Conservation (phyloP, 2,329 filamentous ascomycete species). For the Pseudogymnoascus sp. region DNA sequence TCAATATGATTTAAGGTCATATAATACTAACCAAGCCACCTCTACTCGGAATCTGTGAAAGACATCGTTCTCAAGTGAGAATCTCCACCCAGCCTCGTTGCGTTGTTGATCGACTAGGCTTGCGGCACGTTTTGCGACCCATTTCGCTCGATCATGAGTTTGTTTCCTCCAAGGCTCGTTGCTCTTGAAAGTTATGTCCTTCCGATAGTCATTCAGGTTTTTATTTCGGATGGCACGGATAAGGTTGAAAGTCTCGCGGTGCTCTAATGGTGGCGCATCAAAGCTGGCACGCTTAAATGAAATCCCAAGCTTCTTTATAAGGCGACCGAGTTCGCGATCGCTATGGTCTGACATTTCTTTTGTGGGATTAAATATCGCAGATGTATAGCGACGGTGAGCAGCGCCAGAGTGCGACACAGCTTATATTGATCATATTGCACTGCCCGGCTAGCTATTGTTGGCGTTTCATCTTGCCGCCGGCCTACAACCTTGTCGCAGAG, state of each 20-base stretch:
- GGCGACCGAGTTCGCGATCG: background rate
- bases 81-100: constrained; percentile 5
- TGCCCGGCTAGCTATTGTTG: background rate
- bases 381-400: background rate
- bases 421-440: background rate
- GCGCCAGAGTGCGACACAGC: background rate
- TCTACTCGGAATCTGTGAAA: constrained; percentile 13
- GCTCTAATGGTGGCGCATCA: background rate
- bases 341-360: background rate
- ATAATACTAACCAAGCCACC: constrained; percentile 13
- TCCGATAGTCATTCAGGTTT: background rate
- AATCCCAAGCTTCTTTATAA: background rate
- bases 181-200: background rate
- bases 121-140: background rate
- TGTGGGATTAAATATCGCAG: background rate
- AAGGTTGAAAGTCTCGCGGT: background rate
- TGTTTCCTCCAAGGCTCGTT: constrained; percentile 6
- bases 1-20: background rate
- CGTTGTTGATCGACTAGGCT: background rate
- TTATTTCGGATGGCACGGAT: background rate
- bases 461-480: background rate
- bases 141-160: background rate
- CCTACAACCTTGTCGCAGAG: background rate
- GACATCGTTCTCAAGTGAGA: background rate
- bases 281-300: background rate